Base-by-base conservation (phyloP, 306 rosid genomes). In the Geum urbanum region DNA sequence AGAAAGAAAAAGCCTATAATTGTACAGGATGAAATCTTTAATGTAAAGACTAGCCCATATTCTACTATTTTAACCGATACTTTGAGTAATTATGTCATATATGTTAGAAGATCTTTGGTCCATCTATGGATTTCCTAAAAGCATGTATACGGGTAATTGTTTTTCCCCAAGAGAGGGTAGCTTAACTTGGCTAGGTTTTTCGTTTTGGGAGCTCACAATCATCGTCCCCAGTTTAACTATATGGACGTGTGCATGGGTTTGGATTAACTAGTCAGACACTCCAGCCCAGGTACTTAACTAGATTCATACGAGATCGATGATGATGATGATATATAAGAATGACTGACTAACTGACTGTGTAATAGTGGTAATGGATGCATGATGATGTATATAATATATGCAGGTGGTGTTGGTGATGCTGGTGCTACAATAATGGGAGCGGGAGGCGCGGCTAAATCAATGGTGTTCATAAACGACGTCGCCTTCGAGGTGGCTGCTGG, bases 381-480 rank as follows among this genome's bases (percentile, higher is more conserved):
- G 32, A 27, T 27, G 32, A 27, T 27, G 32, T 27, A 27, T 50
- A 55, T 32, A 16, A 55, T 32, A 16, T 54, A 32, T 45, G 55
- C 64, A 53, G 63, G 63, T 37, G 63, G 63, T 37, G 61, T 62
- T 50, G 40, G 60, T 5, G 55, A 50, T 44, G 79, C 84, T 84
- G 92, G 90, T 35, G 61, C 70, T 47, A 95, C 82, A 16, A 84
- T 32, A 72, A 76, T 60, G 74, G 84, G 75, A 41, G 73, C 69
- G 13, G 66, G 24, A 59, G 79, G 66, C 9, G 55, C 71, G 66
- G 82, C 74, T 20, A 88, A 79, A 83, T 79, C 82, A 59, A 88
- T 86, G 79, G 97, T 90, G 76, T 84, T 94, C 86, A 90, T 94
- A 41, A 94, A 94, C 76, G 97, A 88, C 70, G 88, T 90, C 63